Evolutionary conservation across 495 filamentous ascomycete genomes (phyloP), one percentile per base, ranked within the genome.

Genomic region (Neurospora sp.): DNA sequence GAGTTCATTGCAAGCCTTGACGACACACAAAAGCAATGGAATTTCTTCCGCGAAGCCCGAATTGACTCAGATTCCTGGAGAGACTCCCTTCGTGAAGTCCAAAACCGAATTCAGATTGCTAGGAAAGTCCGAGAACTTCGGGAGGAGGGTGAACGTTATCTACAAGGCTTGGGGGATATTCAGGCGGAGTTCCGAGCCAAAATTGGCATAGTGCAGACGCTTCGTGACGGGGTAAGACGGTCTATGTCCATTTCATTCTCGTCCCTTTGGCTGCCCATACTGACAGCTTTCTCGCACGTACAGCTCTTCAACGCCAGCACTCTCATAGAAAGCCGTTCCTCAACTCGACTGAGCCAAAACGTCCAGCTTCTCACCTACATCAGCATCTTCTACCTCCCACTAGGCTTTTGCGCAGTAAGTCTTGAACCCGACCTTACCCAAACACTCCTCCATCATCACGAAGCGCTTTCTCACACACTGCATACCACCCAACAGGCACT

Each of bases 341-440:
- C 79, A 1, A 81, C 81, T 0, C 70, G 79, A 40, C 71, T 83
- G 0, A 79, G 79, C 0, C 71, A 83, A n/a, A 82, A 83, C 68
- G 76, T 83, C 16, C 81, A 76, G 68, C 76, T 83, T 4, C 74
- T 82, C 38, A 82, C 81, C 12, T 81, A 76, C 66, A 76, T 83
- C 40, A 81, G 79, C 75, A 81, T 82, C 40, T 82, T 81, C 71
- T 83, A 76, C 38, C 75, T 82, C 5, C 81, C 81, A 2, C 71
- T 83, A 8, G 72, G 76, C 0, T 81, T 83, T 31, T 83, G 81
- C 73, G 68, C 71, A 3, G 74, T 75, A 71, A 53, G 68, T 40
- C 14, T 5, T 18, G 4, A 40, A 20, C 18, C 37, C 31, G 41
- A 18, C 3, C 5, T 44, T 5, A 18, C 16, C 1, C 41, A 5